Base-by-base conservation (phyloP, 139 green algal species). In the Tetradesmus obliquus region DNA sequence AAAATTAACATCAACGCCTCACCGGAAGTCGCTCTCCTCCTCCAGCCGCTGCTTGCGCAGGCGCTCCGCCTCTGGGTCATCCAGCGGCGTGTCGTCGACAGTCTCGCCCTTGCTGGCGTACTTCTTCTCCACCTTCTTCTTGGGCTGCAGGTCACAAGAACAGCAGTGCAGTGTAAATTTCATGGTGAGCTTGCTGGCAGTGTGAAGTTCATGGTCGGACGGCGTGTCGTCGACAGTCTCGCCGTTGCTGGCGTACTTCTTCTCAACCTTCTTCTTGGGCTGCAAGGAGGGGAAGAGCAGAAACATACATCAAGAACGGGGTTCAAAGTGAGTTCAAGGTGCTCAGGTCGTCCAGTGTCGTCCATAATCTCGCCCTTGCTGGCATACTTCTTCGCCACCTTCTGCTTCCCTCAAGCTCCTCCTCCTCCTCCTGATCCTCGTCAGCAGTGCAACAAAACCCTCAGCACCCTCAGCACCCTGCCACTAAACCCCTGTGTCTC, bases 11-110 rank as follows among this genome's bases (percentile, higher is more conserved):
- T n/a, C 8, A 3, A 53, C 20, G 55, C 22, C 58, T 19, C 86
- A 90, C 71, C 93, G 82, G 24, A 95, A 94, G 90, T 98, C 97
- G 0, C 95, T 90, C 71, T 98, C 95, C 90, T 98, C 97, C 20
- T 97, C 91, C 24, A 98, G 95, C 95, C 91, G 95, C 84, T 98
- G 97, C 58, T 89, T 94, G 32, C 97, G 93, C 58, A 96, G 88
- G 91, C 96, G 97, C 91, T 98, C 97, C 0, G 93, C 89, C 5
- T 92, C 80, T 4, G 94, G 94, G 72, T 96, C 94, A 57, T 96
- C 94, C 10, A 96, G 89, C 1, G 94, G 94, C 51, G 51, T 74
- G 62, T 88, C 74, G 60, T 96, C 94, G 12, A 93, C 20, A 7
- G 53, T 15, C 58, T 80, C 89, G 0, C 60, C 90, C 82, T 93